phyloP scores from a whole-genome alignment of 345 rosid species.

The Sonneratia caseolaris region DNA sequence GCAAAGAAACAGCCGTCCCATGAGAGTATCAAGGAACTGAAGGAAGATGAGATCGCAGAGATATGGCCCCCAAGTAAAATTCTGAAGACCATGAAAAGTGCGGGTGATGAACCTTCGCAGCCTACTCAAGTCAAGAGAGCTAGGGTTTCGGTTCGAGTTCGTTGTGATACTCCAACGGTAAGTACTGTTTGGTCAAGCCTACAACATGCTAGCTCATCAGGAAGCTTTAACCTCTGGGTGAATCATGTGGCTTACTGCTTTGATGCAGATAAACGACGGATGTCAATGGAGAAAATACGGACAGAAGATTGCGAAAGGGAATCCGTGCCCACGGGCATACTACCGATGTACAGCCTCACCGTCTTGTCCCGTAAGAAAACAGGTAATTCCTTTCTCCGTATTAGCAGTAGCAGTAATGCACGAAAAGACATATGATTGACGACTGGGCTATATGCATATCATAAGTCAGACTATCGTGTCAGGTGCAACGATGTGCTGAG shows the following conservation, averaged over 20 bases:
- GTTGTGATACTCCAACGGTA: conserved; percentile 85
- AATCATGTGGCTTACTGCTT: neutral
- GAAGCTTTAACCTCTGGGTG: neutral
- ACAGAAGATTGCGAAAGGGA: conserved; percentile 83
- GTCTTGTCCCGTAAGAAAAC: conserved; percentile 85
- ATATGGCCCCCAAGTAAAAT: conserved; percentile 30
- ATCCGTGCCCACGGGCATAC: conserved; percentile 94
- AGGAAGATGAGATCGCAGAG: conserved; percentile 30
- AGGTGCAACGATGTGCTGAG: conserved; percentile 83
- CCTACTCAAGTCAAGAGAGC: conserved; percentile 59
- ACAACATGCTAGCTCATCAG: neutral
- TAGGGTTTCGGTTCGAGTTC: conserved; percentile 80
- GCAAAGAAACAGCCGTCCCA: conserved; percentile 17
- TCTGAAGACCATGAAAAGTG: conserved; percentile 22
- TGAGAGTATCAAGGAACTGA: conserved; percentile 26
- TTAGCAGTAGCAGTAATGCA: too few relatives aligned
- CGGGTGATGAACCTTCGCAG: conserved; percentile 39
- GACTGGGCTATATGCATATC: neutral
- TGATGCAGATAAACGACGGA: conserved; percentile 70
- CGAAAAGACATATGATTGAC: neutral
- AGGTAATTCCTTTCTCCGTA: conserved; percentile 26
- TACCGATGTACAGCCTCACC: conserved; percentile 79
- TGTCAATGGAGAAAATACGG: conserved; percentile 99
- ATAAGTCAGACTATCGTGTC: neutral
- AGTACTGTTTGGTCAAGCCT: conserved; percentile 10